Base-by-base conservation (phyloP, 192 early-diverging fungal genomes). In the Coemansia furcata region DNA sequence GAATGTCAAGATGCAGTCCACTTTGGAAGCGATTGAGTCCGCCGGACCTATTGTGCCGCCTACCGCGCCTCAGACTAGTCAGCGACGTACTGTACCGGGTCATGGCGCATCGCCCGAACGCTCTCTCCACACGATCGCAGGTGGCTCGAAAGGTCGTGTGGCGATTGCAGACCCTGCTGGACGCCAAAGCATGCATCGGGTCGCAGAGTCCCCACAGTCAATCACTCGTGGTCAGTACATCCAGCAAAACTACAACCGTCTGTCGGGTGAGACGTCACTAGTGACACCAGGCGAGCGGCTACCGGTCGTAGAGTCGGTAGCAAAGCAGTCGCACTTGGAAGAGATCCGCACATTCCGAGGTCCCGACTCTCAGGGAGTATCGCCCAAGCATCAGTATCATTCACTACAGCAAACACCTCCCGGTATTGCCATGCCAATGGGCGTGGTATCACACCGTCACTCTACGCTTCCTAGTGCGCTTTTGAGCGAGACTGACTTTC, bases 291-390 rank as follows among this genome's bases (percentile, higher is more conserved):
- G 40, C 10, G 39, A 46, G 30, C 55, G 71, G 9, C 9, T 44
- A 2, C 63, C 40, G 1, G 73, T 75, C 23, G 71, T 73, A 19
- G 78, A 80, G 63, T 75, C 78, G n/a, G 72, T 75, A 17, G 62
- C 67, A 14, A 68, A 67, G 63, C 78, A 80, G 50, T 72, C 78
- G 52, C 78, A 80, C 37, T 19, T 80, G 44, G 73, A 75, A 11
- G 78, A 75, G 39, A 61, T 75, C 14, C 66, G 70, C 43, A 80
- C 78, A 14, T 80, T 80, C 54, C 61, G 52, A 23, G 69, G 69
- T 9, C 29, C 14, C 15, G 60, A 60, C 46, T 15, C 37, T 14
- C 64, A 66, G 29, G 70, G 50, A 50, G 39, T 58, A 9, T 62
- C 62, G 15, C 66, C 58, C 30, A 39, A 44, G 21, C 66, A 50